A percentile compares a stretch with the other conserved stretches of the same genome.
phyloP scores from a whole-genome alignment of 768 basidiomycete species.

The Podaxis sp. region DNA sequence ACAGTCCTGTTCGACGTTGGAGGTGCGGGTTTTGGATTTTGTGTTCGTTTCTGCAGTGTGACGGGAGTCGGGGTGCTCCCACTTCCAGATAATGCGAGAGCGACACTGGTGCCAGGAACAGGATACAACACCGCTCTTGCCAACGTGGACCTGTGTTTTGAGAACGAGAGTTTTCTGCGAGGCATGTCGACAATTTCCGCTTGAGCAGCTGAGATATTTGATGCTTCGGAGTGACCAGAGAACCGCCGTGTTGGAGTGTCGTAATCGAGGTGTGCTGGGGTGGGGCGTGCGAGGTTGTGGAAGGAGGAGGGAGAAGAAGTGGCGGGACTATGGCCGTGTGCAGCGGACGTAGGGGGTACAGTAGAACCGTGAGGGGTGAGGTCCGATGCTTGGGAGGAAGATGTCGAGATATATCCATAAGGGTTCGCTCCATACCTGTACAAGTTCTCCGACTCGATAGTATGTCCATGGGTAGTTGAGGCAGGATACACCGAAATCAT shows the following conservation, averaged over 20 bases:
- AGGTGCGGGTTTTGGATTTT: neutral
- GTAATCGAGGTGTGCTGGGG: neutral
- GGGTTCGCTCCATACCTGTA: conserved; percentile 2
- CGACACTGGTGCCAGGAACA: conserved; percentile 2
- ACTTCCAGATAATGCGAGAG: neutral
- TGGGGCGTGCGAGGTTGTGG: neutral
- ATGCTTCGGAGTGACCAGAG: conserved; percentile 3
- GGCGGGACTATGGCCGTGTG: conserved; percentile 1
- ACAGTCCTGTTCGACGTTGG: neutral
- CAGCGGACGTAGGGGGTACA: neutral
- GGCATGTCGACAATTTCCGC: conserved; percentile 12
- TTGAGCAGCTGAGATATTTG: conserved; percentile 7
- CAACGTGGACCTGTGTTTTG: conserved; percentile 3
- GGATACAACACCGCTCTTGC: conserved; percentile 8
- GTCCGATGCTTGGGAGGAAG: neutral
- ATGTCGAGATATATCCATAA: neutral
- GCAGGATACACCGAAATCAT: neutral
- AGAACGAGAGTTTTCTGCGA: conserved; percentile 7
- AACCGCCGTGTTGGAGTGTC: neutral
- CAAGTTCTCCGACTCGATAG: neutral
- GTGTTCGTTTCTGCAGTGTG: neutral
- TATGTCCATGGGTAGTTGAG: neutral
- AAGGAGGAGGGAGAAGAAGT: neutral
- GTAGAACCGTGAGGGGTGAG: conserved; percentile 14
- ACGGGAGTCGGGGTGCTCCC: neutral